Evolutionary conservation across 164 flowering plant genomes (phyloP), one percentile per base, ranked within the genome.

Genomic region (Houttuynia cordata): DNA sequence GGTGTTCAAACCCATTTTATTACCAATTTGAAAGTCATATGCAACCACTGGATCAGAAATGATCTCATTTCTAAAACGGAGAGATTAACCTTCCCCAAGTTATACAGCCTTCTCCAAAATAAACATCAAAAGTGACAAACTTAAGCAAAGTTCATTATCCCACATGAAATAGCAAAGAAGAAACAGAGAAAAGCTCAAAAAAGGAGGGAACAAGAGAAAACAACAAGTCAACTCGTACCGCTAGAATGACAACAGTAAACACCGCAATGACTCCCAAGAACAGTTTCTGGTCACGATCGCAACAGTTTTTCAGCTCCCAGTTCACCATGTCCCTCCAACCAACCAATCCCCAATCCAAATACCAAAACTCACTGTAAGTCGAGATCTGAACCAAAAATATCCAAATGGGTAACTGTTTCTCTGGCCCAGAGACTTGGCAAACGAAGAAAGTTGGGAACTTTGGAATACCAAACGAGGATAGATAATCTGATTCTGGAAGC

Each of bases 261-360:
- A 86, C 67, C 8, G 75, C 82, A 49, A 81, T 78, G 19, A 84
- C 78, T 24, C 60, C 67, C 1, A 85, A 70, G 58, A 88, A 88
- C 24, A 67, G 72, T 17, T 45, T 70, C 69, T 85, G 96, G 4
- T 88, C 90, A 40, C 70, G 85, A 23, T 84, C 65, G 64, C 96
- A 88, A 68, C 96, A 88, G 45, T 71, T 63, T 71, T 72, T 80
- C 22, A 88, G 77, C 68, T 83, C 91, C 96, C 96, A 85, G 53
- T 88, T 83, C 50, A 75, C 76, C 73, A 70, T 64, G 51, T 70
- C 65, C 25, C 41, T 21, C 13, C 13, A 2, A 53, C 7, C 24
- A 51, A 51, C 10, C 63, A 19, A 23, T 24, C 13, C 40, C 60
- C 8, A 42, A 14, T 42, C 49, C 49, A 42, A 42, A 42, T 10